These are phyloP conservation scores for Ambrosiella xylebori DNA, from an alignment of 2,329 filamentous ascomycete genomes.

Conservation along the genomic window DNA sequence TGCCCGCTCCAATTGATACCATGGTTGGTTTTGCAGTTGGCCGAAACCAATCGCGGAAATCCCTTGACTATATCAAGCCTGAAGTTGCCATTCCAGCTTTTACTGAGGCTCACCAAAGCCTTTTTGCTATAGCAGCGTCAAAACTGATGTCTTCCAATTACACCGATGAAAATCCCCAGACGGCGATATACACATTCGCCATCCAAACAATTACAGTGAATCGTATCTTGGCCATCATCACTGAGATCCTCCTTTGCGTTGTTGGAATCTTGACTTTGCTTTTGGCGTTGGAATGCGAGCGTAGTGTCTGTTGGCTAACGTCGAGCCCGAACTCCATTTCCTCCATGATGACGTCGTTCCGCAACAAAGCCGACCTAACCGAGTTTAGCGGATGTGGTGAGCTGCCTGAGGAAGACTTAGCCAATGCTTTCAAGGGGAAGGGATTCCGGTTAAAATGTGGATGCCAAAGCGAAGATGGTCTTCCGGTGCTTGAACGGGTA, in stretches of 20 bases:
- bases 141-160: neutral
- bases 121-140: conserved; percentile 19
- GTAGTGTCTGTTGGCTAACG: conserved; percentile 12
- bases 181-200: conserved; percentile 1
- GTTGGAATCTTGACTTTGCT: conserved; percentile 14
- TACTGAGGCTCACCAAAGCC: conserved; percentile 16
- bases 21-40: conserved; percentile 22
- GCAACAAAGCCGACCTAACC: conserved; percentile 12
- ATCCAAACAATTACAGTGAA: conserved; percentile 21
- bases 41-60: neutral
- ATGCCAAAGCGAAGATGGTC: conserved; percentile 1
- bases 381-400: conserved; percentile 6
- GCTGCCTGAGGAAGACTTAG: neutral
- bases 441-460: conserved; percentile 14
- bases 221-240: conserved; percentile 16
- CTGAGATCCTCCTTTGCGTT: conserved; percentile 17
- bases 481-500: neutral
- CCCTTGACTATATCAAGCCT: conserved; percentile 9
- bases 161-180: neutral
- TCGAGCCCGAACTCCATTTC: conserved; percentile 18
- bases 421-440: conserved; percentile 1
- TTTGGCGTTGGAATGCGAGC: conserved; percentile 14
- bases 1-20: conserved; percentile 17
- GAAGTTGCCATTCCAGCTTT: conserved; percentile 14
- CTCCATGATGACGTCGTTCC: conserved; percentile 15